Evolutionary conservation across 2,329 filamentous ascomycete species (phyloP).

Genomic region (Penicillium sp.): DNA sequence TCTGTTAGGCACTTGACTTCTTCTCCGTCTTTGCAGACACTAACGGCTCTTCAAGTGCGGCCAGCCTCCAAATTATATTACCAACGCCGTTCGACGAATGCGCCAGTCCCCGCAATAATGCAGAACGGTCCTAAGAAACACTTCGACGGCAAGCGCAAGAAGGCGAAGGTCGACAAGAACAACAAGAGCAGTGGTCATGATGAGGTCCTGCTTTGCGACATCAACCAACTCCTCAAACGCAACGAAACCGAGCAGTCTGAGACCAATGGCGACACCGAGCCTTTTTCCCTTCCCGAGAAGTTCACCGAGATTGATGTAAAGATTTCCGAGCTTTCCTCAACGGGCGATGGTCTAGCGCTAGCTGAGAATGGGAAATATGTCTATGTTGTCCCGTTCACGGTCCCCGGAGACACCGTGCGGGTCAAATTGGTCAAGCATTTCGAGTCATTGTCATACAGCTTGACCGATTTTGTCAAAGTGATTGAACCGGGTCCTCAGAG

Average conservation of each 20-base stretch:
- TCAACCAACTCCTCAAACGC: constrained; percentile 47
- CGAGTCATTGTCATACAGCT: constrained; percentile 62
- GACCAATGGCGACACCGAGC: constrained; percentile 24
- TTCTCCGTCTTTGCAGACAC: background rate
- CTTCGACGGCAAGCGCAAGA: constrained; percentile 38
- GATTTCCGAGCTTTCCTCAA: constrained; percentile 81
- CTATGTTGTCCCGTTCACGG: constrained; percentile 83
- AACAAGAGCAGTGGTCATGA: constrained; percentile 63
- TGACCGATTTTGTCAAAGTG: constrained; percentile 79
- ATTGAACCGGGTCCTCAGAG: constrained; percentile 69
- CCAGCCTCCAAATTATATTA: constrained; percentile 6
- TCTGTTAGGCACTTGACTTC: constrained; percentile 12
- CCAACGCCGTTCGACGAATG: constrained; percentile 11
- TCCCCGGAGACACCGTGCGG: constrained; percentile 77
- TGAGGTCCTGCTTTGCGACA: constrained; percentile 64
- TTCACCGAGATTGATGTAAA: constrained; percentile 77
- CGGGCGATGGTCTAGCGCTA: constrained; percentile 82
- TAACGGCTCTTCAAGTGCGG: constrained; percentile 4
- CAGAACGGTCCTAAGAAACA: constrained; percentile 26
- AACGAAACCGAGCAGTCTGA: constrained; percentile 27
- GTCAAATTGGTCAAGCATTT: constrained; percentile 77
- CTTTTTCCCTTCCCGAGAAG: constrained; percentile 56
- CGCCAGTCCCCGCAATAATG: constrained; percentile 28
- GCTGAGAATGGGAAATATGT: constrained; percentile 64
- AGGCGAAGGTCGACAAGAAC: constrained; percentile 54